Evolutionary conservation across 768 basidiomycete species (phyloP).

Genomic region (Mycena metata): DNA sequence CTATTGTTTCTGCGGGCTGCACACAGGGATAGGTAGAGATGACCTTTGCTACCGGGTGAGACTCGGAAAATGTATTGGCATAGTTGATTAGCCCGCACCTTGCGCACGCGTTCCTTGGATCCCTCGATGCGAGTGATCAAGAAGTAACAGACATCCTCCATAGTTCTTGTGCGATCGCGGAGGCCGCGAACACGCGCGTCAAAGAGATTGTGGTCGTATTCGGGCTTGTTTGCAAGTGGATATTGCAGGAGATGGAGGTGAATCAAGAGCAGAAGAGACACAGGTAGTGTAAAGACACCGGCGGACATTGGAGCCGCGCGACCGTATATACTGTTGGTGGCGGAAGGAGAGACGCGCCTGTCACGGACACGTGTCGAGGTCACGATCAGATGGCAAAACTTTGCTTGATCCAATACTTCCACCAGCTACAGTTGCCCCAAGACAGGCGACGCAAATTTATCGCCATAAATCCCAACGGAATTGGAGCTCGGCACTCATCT

Average conservation of each 20-base stretch:
- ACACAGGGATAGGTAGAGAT: slow-evolving; percentile 65
- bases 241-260: slow-evolving; percentile 68
- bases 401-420: too few relatives aligned
- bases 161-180: slow-evolving; percentile 62
- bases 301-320: slow-evolving; percentile 35
- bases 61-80: not conserved
- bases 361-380: too few relatives aligned
- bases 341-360: too few relatives aligned
- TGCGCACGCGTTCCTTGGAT: slow-evolving; percentile 45
- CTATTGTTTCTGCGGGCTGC: slow-evolving; percentile 64
- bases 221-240: slow-evolving; percentile 56
- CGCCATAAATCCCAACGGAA: too few relatives aligned
- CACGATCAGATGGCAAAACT: too few relatives aligned
- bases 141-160: slow-evolving; percentile 68
- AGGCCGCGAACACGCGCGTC: slow-evolving; percentile 58
- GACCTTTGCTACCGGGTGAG: slow-evolving; percentile 46
- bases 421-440: too few relatives aligned
- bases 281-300: slow-evolving; percentile 49
- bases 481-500: too few relatives aligned
- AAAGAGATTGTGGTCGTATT: slow-evolving; percentile 66
- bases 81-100: slow-evolving; percentile 37
- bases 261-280: slow-evolving; percentile 62
- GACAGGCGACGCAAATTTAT: too few relatives aligned
- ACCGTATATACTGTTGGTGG: too few relatives aligned
- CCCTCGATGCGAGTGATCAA: slow-evolving; percentile 60